These are phyloP conservation scores for Fusarium keratoplasticum DNA, from an alignment of 2,329 filamentous ascomycete species.

Conservation along the genomic window DNA sequence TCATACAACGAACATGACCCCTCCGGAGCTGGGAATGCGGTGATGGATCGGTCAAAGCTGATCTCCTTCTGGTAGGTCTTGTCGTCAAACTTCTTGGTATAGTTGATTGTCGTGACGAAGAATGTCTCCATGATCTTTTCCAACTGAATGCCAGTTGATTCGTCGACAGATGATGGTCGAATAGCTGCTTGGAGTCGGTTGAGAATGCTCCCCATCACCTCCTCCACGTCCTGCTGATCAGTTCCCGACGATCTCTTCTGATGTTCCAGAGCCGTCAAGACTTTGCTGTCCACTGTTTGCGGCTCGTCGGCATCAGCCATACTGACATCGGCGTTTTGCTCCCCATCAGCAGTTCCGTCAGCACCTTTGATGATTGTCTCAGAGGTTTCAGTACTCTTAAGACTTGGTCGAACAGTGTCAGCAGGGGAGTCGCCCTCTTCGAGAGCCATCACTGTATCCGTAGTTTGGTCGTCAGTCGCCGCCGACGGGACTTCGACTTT, in stretches of 20 bases:
- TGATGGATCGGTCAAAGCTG: conserved; percentile 71
- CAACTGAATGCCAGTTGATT: conserved; percentile 77
- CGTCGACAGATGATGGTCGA: conserved; percentile 71
- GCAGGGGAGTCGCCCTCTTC: conserved; percentile 24
- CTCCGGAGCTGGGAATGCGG: conserved; percentile 66
- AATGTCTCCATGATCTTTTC: conserved; percentile 82
- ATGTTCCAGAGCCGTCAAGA: conserved; percentile 59
- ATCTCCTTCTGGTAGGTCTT: conserved; percentile 56
- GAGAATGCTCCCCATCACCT: conserved; percentile 93
- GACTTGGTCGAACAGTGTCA: conserved; percentile 10
- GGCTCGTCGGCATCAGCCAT: conserved; percentile 49
- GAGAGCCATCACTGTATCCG: conserved; percentile 40
- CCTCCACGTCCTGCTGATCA: conserved; percentile 93
- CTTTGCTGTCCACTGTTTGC: conserved; percentile 58
- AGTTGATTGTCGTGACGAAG: conserved; percentile 71
- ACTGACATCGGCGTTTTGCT: conserved; percentile 34
- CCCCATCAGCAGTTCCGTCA: background rate
- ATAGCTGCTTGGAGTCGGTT: conserved; percentile 93
- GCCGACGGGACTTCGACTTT: conserved; percentile 43
- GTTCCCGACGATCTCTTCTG: conserved; percentile 62
- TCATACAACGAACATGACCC: conserved; percentile 77
- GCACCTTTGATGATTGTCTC: conserved; percentile 14
- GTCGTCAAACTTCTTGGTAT: conserved; percentile 65
- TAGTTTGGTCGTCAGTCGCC: conserved; percentile 37
- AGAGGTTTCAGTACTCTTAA: background rate